Evolutionary conservation across 768 basidiomycete genomes (phyloP), one percentile per base, ranked within the genome.

Genomic region (Cytidiella melzeri): DNA sequence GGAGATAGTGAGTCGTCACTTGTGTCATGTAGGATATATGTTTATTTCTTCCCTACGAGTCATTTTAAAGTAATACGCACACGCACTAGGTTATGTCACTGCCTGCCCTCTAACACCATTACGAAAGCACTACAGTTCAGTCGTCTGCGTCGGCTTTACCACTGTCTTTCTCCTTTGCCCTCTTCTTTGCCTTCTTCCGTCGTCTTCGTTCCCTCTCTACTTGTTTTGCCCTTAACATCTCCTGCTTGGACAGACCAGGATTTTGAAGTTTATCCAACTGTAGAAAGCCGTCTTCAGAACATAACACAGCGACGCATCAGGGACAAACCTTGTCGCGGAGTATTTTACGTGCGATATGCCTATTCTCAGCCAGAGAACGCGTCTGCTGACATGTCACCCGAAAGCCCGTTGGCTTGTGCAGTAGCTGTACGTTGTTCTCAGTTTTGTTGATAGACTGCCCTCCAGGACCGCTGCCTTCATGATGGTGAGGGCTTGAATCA

Each of bases 401-500:
- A 44, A 94, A 74, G 4, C 92, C 89, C 18, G 89, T 91, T 2
- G 93, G 92, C 57, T 82, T 85, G 64, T 97, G 93, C 36, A 91
- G 69, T 24, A 97, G 73, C 61, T 92, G 91, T 23, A 95, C 92
- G 61, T 90, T 87, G 67, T 93, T 83, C 72, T 85, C 79, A 52
- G 90, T 92, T 71, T 96, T 97, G 73, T 97, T 95, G 63, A 95
- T 84, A 23, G 91, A 92, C 73, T 97, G 93, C n/a, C 93, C 93
- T 24, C 93, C 93, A 53, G 92, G 92, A 15, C 92, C 93, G 61
- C 88, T 84, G 40, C 91, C 91, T 92, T 60, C 23, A 42, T 1
- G 9, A 25, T 26, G 43, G 49, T 62, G 24, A 56, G 46, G 26
- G 12, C 34, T 40, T 41, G 49, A 28, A 30, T n/a, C 6, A 45